Base-by-base conservation (phyloP, 371 early-diverging fungal genomes). In the Mucor mucedo region DNA sequence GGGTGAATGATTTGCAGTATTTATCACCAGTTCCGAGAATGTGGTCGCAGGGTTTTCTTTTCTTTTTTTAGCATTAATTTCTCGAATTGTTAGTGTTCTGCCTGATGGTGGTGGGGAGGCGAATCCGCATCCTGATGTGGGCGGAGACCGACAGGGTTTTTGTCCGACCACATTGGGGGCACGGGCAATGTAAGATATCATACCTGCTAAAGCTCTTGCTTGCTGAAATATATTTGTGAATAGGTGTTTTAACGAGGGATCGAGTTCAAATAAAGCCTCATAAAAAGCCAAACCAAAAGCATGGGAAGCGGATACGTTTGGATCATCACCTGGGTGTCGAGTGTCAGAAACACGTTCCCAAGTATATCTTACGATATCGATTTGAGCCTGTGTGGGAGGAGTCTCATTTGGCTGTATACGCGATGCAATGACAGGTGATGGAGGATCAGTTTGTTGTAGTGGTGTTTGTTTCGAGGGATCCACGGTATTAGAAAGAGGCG, bases 271-370 rank as follows among this genome's bases (percentile, higher is more conserved):
- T 38, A 76, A 45, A 7, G 70, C 73, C 10, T 67, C 52, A 28
- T 68, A 76, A 41, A 76, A 69, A n/a, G 58, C 58, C 8, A 72
- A 42, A n/a, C 71, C 68, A 59, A 72, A 76, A 9, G 73, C 73
- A 52, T 69, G 71, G 9, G 66, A 56, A 3, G 76, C 39, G 11
- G 42, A 42, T 9, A 42, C 42, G n/a, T 42, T 42, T 6, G 42
- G 42, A 11, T 42, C 14, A 56, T 52, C n/a, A 60, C 67, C 7
- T 29, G n/a, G 14, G n/a, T 13, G 42, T 42, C 42, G 10, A 42
- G n/a, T 70, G 45, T 66, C 60, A n/a, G 59, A 62, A 8, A 76
- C 55, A 14, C 62, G 60, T n/a, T 65, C 63, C 76, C 76, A 76
- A 5, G 68, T 63, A 47, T 62, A 61, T 10, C 70, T 65, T 6